Percentiles rank a stretch among this genome's conserved stretches.
Evolutionary conservation across 2,329 filamentous ascomycete species (phyloP).

Genomic region (Paecilomyces formosus): DNA sequence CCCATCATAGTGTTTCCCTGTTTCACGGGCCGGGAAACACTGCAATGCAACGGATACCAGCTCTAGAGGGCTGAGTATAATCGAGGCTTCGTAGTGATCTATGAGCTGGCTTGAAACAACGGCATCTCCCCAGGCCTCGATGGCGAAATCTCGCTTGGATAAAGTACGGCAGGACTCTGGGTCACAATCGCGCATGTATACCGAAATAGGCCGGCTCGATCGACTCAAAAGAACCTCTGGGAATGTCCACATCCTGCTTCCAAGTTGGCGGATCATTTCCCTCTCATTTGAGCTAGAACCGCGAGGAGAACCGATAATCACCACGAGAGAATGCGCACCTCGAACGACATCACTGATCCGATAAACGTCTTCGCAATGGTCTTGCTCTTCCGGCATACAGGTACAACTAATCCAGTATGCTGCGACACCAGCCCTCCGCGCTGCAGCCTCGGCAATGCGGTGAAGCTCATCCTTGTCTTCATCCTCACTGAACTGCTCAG

Average conservation of each 20-base stretch:
- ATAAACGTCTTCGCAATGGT: constrained; percentile 31
- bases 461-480: constrained; percentile 24
- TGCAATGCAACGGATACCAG: constrained; percentile 34
- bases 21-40: constrained; percentile 34
- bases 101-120: constrained; percentile 33
- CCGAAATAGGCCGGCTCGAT: constrained; percentile 20
- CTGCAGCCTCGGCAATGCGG: constrained; percentile 31
- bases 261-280: constrained; percentile 36
- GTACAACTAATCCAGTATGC: constrained; percentile 40
- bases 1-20: constrained; percentile 27
- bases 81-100: constrained; percentile 39
- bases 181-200: constrained; percentile 25
- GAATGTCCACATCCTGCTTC: constrained; percentile 40
- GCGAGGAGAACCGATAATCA: constrained; percentile 30
- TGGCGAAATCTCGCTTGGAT: constrained; percentile 35
- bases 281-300: constrained; percentile 9
- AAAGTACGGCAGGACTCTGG: constrained; percentile 16
- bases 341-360: constrained; percentile 41
- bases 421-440: constrained; percentile 26
- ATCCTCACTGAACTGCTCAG: constrained; percentile 29
- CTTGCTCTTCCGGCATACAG: constrained; percentile 31
- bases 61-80: constrained; percentile 35
- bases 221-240: constrained; percentile 34
- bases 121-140: constrained; percentile 34
- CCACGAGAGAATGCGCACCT: constrained; percentile 34